Conservation (phyloP, 2,329 filamentous ascomycete species). For the Macrophomina tecta region DNA sequence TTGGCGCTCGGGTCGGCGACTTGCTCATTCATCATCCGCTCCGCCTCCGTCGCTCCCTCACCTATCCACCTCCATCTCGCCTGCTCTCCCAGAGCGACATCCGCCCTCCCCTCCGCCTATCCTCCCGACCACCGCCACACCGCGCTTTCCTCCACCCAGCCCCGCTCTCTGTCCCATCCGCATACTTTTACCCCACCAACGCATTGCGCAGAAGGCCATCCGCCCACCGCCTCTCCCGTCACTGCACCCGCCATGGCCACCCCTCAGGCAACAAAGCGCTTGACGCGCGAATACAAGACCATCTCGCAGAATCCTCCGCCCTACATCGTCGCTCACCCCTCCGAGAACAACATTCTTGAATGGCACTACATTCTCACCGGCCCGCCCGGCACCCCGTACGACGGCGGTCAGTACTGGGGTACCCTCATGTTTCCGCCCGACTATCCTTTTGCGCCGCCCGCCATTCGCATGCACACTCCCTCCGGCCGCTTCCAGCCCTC, state of each 20-base stretch:
- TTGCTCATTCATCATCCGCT: constrained; percentile 12
- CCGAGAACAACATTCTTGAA: constrained; percentile 88
- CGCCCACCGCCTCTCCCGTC: constrained; percentile 21
- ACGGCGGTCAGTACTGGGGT: constrained; percentile 97
- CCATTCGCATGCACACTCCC: constrained; percentile 98
- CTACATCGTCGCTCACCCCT: constrained; percentile 87
- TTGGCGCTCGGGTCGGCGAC: constrained; percentile 12
- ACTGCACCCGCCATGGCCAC: constrained; percentile 43
- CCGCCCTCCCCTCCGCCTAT: neutral
- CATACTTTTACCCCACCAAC: constrained; percentile 10
- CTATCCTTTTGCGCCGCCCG: constrained; percentile 95
- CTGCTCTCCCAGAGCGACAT: neutral
- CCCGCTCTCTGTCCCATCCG: constrained; percentile 8
- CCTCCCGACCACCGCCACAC: neutral
- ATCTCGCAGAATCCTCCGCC: constrained; percentile 80
- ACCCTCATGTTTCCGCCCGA: constrained; percentile 93
- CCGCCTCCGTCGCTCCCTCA: constrained; percentile 14
- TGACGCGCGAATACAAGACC: constrained; percentile 68
- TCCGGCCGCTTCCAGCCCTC: constrained; percentile 94
- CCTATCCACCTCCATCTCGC: constrained; percentile 3
- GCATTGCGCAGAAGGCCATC: constrained; percentile 18
- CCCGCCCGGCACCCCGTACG: constrained; percentile 90
- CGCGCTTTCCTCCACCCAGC: neutral
- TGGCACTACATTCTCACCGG: constrained; percentile 98
- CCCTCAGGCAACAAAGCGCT: constrained; percentile 49